Evolutionary conservation across 2,329 filamentous ascomycete genomes (phyloP).

Genomic region (Paramyrothecium sp.): DNA sequence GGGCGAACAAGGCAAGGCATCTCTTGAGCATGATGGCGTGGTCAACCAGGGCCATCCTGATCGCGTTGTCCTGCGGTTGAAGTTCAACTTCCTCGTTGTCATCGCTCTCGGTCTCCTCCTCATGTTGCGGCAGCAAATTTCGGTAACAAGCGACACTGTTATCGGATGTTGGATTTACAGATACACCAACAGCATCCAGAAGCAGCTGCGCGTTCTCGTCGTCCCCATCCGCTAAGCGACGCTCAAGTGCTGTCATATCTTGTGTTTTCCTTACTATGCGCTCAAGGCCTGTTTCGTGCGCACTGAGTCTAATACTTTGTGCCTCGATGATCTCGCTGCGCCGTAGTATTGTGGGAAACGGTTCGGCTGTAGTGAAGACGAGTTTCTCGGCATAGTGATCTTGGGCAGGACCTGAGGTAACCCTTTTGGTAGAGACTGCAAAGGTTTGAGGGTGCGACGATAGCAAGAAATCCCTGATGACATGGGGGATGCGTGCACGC

Average conservation of each 20-base stretch:
- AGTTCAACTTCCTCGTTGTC: conserved; percentile 45
- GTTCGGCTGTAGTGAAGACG: conserved; percentile 77
- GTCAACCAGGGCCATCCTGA: conserved; percentile 83
- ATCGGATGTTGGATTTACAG: conserved; percentile 72
- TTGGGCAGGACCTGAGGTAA: conserved; percentile 64
- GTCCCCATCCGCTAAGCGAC: conserved; percentile 70
- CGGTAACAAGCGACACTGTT: conserved; percentile 78
- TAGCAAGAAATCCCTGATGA: conserved; percentile 83
- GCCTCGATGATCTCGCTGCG: conserved; percentile 78
- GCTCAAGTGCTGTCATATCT: conserved; percentile 76
- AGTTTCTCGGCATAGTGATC: conserved; percentile 82
- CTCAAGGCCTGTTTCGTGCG: conserved; percentile 86
- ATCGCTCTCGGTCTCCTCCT: conserved; percentile 36
- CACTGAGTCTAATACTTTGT: conserved; percentile 64
- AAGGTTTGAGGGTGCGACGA: conserved; percentile 76
- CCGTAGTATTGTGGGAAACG: conserved; percentile 87
- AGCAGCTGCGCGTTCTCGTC: conserved; percentile 67
- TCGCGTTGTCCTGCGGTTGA: conserved; percentile 69
- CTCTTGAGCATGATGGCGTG: conserved; percentile 86
- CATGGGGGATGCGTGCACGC: conserved; percentile 77
- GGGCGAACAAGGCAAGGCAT: conserved; percentile 69
- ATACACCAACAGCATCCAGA: conserved; percentile 73
- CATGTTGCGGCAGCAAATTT: conserved; percentile 61
- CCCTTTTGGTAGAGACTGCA: conserved; percentile 71
- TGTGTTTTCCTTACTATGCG: conserved; percentile 87